Percentiles rank a stretch among this genome's conserved stretches.
These are phyloP conservation scores for Chlorella variabilis DNA, from an alignment of 163 green algal species.

Conservation along the genomic window DNA sequence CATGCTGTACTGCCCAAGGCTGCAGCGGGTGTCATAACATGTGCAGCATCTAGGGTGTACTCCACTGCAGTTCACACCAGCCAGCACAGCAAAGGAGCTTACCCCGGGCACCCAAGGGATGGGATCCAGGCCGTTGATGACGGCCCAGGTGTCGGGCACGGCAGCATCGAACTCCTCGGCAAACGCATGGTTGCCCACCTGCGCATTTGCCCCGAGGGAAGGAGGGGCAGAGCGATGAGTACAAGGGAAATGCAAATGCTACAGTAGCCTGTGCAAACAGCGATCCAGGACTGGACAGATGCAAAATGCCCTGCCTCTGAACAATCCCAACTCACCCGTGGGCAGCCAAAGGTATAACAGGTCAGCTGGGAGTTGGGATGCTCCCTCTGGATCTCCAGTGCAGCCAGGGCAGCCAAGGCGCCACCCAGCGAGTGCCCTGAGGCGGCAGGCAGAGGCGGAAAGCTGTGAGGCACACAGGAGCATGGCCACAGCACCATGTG, in stretches of 20 bases:
- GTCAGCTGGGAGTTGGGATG: neutral
- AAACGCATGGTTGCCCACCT: conserved; percentile 35
- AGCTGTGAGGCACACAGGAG: neutral
- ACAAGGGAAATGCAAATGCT: too few relatives aligned
- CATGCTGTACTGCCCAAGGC: too few relatives aligned
- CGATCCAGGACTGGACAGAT: too few relatives aligned
- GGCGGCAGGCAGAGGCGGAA: neutral
- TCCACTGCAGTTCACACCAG: too few relatives aligned
- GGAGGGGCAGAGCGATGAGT: neutral
- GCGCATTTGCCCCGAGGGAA: neutral
- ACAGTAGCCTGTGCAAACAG: too few relatives aligned
- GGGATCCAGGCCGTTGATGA: conserved; percentile 29
- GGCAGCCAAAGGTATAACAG: conserved; percentile 39
- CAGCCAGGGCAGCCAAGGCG: conserved; percentile 63
- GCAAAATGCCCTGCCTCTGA: neutral
- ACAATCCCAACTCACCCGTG: conserved; percentile 36
- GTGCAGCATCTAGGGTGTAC: too few relatives aligned
- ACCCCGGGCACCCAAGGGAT: conserved; percentile 9
- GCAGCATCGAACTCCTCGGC: conserved; percentile 34
- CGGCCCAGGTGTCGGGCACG: conserved; percentile 24
- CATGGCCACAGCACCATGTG: too few relatives aligned
- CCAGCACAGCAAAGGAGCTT: too few relatives aligned
- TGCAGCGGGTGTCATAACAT: too few relatives aligned
- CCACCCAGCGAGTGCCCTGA: conserved; percentile 72
- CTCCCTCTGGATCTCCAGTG: conserved; percentile 48